Conservation (phyloP, 2,329 filamentous ascomycete species). For the Domatiomyces globalis region DNA sequence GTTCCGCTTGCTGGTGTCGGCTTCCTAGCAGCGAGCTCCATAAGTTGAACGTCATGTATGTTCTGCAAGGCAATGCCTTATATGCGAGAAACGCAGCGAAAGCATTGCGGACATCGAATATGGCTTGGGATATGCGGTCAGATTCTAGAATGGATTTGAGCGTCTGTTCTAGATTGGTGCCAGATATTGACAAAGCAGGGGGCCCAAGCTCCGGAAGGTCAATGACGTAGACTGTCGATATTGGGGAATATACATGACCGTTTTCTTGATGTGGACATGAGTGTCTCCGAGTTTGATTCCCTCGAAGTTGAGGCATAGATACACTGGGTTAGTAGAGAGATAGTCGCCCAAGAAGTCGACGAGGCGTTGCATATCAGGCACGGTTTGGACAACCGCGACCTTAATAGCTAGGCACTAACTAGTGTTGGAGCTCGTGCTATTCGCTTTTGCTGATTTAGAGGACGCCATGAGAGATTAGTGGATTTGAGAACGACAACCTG, state of each 20-base stretch:
- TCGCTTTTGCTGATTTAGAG: background rate
- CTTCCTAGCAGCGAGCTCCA: conserved; percentile 25
- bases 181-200: conserved; percentile 27
- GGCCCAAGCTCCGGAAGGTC: conserved; percentile 29
- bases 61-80: conserved; percentile 29
- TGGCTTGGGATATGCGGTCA: conserved; percentile 29
- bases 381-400: background rate
- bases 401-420: background rate
- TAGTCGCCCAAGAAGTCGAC: background rate
- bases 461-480: no score
- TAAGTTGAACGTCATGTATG: conserved; percentile 38
- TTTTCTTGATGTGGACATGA: background rate
- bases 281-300: no score
- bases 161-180: conserved; percentile 4
- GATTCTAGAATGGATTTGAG: conserved; percentile 31
- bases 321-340: background rate
- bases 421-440: background rate
- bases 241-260: background rate
- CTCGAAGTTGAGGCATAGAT: background rate
- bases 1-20: background rate
- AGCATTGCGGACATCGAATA: conserved; percentile 43
- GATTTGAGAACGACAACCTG: no score
- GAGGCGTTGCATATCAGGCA: background rate
- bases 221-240: conserved; percentile 27
- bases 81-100: conserved; percentile 37